Evolutionary conservation across 2,329 filamentous ascomycete species (phyloP).

Genomic region (Fusarium sp.): DNA sequence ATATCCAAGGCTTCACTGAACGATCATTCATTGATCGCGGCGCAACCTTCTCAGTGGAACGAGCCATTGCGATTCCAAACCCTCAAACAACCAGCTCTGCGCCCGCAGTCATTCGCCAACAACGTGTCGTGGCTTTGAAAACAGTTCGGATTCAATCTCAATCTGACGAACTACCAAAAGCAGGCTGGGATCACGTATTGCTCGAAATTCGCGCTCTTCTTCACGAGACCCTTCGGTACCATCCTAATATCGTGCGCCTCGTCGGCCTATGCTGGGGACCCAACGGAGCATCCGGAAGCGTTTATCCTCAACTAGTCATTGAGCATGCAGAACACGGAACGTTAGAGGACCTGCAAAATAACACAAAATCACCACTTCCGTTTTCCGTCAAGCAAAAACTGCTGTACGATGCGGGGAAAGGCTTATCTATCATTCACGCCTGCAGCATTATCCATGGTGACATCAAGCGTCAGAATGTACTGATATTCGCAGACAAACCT

Average conservation of each 20-base stretch:
- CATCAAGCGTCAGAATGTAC: neutral
- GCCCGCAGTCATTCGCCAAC: neutral
- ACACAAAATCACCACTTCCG: neutral
- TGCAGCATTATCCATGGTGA: neutral
- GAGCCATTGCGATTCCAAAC: neutral
- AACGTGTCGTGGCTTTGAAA: neutral
- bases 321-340: neutral
- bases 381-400: neutral
- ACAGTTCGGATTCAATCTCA: neutral
- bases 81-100: neutral
- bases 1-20: neutral
- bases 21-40: neutral
- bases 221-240: neutral
- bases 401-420: neutral
- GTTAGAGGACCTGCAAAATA: neutral
- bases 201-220: slow-evolving; percentile 4
- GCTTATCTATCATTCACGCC: neutral
- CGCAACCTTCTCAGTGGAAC: neutral
- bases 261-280: neutral
- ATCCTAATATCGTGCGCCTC: neutral
- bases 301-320: neutral
- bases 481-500: neutral
- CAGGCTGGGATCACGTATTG: neutral
- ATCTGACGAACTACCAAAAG: neutral
- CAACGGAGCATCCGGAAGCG: neutral